Conservation (phyloP, 2,329 filamentous ascomycete genomes). For the Helicocarpus griseus region DNA sequence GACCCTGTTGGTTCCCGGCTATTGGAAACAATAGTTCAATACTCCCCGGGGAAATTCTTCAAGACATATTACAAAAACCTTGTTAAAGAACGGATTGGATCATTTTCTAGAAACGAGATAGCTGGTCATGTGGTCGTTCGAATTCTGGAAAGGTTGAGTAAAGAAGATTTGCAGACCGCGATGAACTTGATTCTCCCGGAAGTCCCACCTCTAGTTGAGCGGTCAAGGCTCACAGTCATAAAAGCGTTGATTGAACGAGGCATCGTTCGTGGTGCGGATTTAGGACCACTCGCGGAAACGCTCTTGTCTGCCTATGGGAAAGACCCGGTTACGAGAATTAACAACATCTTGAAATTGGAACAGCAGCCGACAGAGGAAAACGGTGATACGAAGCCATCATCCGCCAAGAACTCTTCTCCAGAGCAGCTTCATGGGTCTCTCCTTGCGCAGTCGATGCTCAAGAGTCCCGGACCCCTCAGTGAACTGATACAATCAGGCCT, state of each 20-base stretch:
- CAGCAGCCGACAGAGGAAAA: constrained; percentile 40
- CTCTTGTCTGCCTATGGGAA: constrained; percentile 50
- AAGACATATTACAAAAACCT: constrained; percentile 74
- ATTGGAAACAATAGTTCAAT: constrained; percentile 73
- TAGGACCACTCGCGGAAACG: constrained; percentile 44
- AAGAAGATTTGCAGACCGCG: constrained; percentile 70
- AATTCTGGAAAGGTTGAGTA: constrained; percentile 72
- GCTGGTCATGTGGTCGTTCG: constrained; percentile 79
- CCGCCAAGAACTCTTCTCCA: constrained; percentile 34
- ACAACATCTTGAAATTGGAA: constrained; percentile 51
- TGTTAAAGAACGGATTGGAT: constrained; percentile 69
- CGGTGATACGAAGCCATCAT: constrained; percentile 34
- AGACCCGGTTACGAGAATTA: constrained; percentile 42
- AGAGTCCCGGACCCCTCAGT: constrained; percentile 58
- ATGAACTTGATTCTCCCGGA: constrained; percentile 63
- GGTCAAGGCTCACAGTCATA: constrained; percentile 68
- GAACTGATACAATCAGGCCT: constrained; percentile 66
- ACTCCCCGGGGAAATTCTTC: constrained; percentile 80
- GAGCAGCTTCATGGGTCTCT: constrained; percentile 71
- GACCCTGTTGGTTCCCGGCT: constrained; percentile 83
- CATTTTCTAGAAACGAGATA: constrained; percentile 77
- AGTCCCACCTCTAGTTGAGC: constrained; percentile 61
- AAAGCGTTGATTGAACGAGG: constrained; percentile 78
- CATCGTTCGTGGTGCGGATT: constrained; percentile 53
- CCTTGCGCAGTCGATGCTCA: constrained; percentile 69